phyloP scores from a whole-genome alignment of 2,329 filamentous ascomycete genomes.

The Sporothrix inflata region DNA sequence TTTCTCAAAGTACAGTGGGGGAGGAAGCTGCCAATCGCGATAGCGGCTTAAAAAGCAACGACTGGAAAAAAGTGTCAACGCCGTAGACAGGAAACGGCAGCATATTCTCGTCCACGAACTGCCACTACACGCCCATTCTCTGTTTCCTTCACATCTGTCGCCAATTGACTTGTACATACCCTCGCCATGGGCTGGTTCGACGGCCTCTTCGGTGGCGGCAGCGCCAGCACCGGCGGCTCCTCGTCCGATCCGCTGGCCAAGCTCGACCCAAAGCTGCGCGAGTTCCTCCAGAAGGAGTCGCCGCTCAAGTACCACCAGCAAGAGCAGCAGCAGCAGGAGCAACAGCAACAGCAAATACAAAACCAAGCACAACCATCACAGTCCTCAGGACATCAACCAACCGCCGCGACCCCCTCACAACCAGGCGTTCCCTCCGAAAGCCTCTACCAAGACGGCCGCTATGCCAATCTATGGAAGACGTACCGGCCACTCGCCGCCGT shows the following conservation, averaged over 20 bases:
- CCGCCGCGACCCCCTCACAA: not conserved
- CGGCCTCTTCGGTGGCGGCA: conserved; percentile 47
- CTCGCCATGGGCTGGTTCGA: conserved; percentile 61
- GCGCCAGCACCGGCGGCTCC: conserved; percentile 40
- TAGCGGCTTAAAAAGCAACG: conserved; percentile 22
- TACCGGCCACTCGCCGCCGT: conserved; percentile 76
- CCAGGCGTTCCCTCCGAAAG: conserved; percentile 52
- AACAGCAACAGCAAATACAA: conserved; percentile 28
- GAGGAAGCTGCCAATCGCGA: conserved; percentile 20
- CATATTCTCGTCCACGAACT: not conserved
- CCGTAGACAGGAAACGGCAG: not conserved
- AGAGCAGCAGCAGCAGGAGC: conserved; percentile 34
- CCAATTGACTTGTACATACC: not conserved
- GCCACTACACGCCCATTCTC: not conserved
- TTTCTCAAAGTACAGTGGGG: not conserved
- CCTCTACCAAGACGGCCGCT: conserved; percentile 63
- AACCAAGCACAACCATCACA: not conserved
- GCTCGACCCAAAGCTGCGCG: conserved; percentile 80
- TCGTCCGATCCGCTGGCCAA: conserved; percentile 69
- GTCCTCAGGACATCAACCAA: conserved; percentile 16
- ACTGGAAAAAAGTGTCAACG: not conserved
- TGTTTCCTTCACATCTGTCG: no score
- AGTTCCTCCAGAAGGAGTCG: conserved; percentile 83
- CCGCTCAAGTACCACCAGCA: conserved; percentile 59
- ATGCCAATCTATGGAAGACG: conserved; percentile 88